Percentiles rank a stretch among this genome's conserved stretches.
These are phyloP conservation scores for Prunus mongolica DNA, from an alignment of 306 rosid species.

Conservation along the genomic window DNA sequence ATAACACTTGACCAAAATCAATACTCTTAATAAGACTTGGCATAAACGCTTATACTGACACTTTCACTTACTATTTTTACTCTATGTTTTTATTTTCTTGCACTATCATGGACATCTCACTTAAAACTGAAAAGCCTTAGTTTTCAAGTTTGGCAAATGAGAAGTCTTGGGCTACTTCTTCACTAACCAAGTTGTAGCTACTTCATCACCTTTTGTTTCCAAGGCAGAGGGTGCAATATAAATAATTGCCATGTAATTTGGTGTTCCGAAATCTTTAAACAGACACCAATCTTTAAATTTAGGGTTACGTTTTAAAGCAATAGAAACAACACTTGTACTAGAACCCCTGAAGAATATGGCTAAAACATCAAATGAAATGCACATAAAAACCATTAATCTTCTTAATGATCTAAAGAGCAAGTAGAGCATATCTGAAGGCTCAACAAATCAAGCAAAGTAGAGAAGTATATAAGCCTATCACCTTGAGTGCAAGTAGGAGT, in stretches of 20 bases:
- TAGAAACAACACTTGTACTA: not conserved
- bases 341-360: conserved; percentile 10
- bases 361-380: conserved; percentile 4
- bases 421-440: not conserved
- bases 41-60: not conserved
- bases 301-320: not conserved
- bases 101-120: not conserved
- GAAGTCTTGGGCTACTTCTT: no score
- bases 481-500: conserved; percentile 94
- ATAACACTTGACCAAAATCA: not conserved
- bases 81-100: not conserved
- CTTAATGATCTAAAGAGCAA: conserved; percentile 5
- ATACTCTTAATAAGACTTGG: not conserved
- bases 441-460: not conserved
- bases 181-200: not conserved
- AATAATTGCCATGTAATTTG: conserved; percentile 13
- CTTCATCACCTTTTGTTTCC: conserved; percentile 1
- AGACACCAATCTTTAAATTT: not conserved
- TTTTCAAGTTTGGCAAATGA: no score
- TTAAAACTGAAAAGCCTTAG: no score
- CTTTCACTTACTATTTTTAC: not conserved
- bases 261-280: not conserved
- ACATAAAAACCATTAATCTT: not conserved
- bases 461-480: conserved; percentile 20
- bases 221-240: not conserved